Conservation (phyloP, 2,329 filamentous ascomycete genomes). For the Trichoderma sp. region DNA sequence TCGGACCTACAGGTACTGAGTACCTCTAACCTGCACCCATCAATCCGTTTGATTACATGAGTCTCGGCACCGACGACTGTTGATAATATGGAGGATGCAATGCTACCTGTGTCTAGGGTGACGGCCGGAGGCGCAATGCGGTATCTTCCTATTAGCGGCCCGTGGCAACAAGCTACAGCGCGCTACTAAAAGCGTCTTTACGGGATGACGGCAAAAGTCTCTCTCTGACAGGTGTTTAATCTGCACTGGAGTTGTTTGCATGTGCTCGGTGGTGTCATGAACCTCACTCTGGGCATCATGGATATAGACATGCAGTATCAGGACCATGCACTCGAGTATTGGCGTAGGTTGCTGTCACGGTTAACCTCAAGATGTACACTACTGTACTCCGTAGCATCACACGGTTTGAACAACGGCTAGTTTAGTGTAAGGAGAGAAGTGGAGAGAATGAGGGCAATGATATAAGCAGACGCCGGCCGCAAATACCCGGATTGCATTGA, state of each 20-base stretch:
- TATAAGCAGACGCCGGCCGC: not conserved
- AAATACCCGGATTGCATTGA: not conserved
- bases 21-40: not conserved
- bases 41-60: not conserved
- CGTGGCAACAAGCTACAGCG: conserved; percentile 1
- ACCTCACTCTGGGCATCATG: not conserved
- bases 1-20: not conserved
- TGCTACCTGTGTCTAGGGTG: not conserved
- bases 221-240: not conserved
- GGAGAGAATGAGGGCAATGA: not conserved
- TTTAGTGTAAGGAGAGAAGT: not conserved
- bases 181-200: not conserved
- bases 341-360: not conserved
- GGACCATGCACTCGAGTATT: not conserved
- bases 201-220: not conserved
- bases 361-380: not conserved
- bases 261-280: not conserved
- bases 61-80: too few relatives aligned
- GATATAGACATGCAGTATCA: not conserved
- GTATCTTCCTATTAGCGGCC: not conserved
- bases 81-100: not conserved
- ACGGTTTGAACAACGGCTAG: not conserved
- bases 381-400: not conserved
- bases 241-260: too few relatives aligned
- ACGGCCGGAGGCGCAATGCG: not conserved